Conservation (phyloP, 2,329 filamentous ascomycete genomes). For the Fusarium penzigii region DNA sequence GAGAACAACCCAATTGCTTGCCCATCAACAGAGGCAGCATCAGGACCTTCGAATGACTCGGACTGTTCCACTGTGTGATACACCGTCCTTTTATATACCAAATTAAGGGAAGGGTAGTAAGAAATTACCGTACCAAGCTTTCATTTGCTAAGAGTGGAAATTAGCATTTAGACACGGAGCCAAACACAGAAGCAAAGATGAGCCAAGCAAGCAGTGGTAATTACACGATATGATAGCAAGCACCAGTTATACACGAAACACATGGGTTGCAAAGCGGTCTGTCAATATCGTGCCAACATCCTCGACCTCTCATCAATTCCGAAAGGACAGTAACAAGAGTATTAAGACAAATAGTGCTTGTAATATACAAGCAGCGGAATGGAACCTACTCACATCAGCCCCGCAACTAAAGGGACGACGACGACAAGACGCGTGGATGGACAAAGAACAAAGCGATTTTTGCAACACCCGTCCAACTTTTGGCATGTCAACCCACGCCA, state of each 20-base stretch:
- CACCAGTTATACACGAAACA: too few species aligned
- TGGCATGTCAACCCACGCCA: slow-evolving; percentile 28
- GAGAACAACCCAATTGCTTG: not conserved
- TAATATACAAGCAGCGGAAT: too few species aligned
- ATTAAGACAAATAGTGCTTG: too few species aligned
- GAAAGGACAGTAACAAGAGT: too few species aligned
- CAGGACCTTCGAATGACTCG: not conserved
- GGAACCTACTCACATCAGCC: not conserved
- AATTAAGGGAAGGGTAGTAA: not conserved
- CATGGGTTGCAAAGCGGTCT: not conserved
- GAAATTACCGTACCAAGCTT: not conserved
- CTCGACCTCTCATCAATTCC: not conserved
- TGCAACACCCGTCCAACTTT: slow-evolving; percentile 14
- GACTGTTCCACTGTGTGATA: not conserved
- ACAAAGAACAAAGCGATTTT: slow-evolving; percentile 9
- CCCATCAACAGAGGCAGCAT: too few species aligned
- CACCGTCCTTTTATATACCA: not conserved
- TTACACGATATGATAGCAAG: too few species aligned
- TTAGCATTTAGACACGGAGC: not conserved
- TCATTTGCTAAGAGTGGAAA: not conserved
- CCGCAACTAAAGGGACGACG: not conserved
- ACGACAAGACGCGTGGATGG: slow-evolving; percentile 18
- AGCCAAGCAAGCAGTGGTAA: too few species aligned
- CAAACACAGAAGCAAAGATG: too few species aligned
- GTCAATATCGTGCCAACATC: not conserved